Base-by-base conservation (phyloP, 371 early-diverging fungal genomes). In the Syncephalastrum racemosum region DNA sequence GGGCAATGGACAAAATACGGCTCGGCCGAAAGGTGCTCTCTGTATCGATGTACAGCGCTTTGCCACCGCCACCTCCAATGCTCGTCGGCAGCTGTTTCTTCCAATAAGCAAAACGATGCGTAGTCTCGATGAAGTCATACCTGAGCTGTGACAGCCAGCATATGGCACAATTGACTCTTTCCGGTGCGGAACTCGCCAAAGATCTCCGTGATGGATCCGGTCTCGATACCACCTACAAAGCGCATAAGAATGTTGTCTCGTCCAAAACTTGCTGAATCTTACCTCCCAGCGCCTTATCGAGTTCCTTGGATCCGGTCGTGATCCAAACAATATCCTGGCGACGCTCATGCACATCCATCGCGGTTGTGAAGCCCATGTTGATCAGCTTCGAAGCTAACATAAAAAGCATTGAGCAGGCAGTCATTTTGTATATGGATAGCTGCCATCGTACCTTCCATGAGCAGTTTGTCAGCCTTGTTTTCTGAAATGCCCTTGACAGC, bases 171-270 rank as follows among this genome's bases (percentile, higher is more conserved):
- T 75, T 99, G 99, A 58, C 96, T 95, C 79, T 99, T 99, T 64
- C 99, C 99, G 2, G 99, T 99, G 63, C 99, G 83, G 72, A 99
- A 99, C 75, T 99, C 99, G 22, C 99, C 99, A 89, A 99, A 99
- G 3, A 99, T 81, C 70, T 99, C 99, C 16, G 99, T 99, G 55
- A 99, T 99, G 4, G 92, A 86, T 2, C 99, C 99, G 4, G 99
- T 97, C 70, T 99, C 99, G 53, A 99, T 80, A 18, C 99, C 99
- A 50, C 96, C 92, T 83, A 31, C 24, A n/a, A 19, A 42, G n/a
- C 44, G 15, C 22, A 16, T 31, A 10, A 31, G 36, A 31, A 8
- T 31, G 36, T 31, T 12, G 10, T 31, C 36, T 31, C 36, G 2
- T 31, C 12, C 10, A 31, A 7, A 44, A 15, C 8, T 42, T 16